Percentiles rank a stretch among this genome's conserved stretches.
Evolutionary conservation across 78 protist species (phyloP).

Genomic region (Tieghemostelium lacteum): DNA sequence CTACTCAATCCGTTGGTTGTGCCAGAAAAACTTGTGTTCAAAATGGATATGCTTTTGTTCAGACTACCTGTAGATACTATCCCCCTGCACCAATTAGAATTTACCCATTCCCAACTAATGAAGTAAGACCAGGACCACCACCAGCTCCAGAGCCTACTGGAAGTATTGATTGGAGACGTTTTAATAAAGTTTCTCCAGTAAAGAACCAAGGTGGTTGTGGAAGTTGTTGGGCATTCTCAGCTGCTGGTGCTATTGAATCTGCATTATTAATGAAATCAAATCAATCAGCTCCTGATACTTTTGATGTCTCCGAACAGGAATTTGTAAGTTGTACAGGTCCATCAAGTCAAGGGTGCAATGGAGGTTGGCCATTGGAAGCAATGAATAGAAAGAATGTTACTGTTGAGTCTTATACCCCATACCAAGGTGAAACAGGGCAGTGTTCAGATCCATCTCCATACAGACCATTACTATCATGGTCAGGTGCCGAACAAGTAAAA

Average conservation of each 20-base stretch:
- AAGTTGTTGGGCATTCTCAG: conserved; percentile 22
- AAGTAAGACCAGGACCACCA: background rate
- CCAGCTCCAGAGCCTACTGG: conserved; percentile 10
- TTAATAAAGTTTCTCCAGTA: background rate
- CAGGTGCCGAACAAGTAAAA: background rate
- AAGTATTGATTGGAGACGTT: background rate
- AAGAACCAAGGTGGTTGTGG: background rate
- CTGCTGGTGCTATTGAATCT: conserved; percentile 19
- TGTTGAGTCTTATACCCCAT: background rate
- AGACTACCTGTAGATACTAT: background rate
- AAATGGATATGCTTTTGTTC: background rate
- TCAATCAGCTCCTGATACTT: background rate
- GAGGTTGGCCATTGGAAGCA: background rate
- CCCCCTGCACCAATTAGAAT: conserved; percentile 3
- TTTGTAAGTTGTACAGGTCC: conserved; percentile 5
- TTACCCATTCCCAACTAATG: background rate
- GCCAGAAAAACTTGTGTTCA: conserved; percentile 12
- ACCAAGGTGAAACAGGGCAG: background rate
- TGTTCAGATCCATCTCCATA: background rate
- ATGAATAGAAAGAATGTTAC: background rate
- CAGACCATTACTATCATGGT: background rate
- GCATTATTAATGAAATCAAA: conserved; percentile 19
- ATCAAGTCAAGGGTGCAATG: background rate
- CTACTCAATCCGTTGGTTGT: too few species aligned
- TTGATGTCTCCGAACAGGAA: conserved; percentile 23